phyloP scores from a whole-genome alignment of 345 rosid species.

The Gossypium bickii region DNA sequence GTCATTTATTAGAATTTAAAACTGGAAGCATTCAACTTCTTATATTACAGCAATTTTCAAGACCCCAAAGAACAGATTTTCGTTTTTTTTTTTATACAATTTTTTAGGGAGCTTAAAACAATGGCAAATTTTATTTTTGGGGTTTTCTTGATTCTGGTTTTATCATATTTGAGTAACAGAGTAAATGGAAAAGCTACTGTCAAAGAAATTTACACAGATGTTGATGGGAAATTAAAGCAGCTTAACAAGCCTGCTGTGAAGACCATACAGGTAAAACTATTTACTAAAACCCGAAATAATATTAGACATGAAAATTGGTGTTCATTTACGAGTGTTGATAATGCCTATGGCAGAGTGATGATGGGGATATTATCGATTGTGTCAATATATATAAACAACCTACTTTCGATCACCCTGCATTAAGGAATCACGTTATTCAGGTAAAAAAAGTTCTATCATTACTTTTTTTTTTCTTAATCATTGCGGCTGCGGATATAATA shows the following conservation, averaged over 20 bases:
- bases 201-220: constrained; percentile 5
- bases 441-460: constrained; percentile 4
- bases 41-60: too few species aligned
- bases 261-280: constrained; percentile 24
- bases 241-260: constrained; percentile 50
- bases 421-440: constrained; percentile 43
- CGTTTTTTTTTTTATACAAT: too few species aligned
- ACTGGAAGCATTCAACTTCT: background rate
- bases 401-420: constrained; percentile 46
- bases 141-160: constrained; percentile 8
- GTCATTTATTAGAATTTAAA: background rate
- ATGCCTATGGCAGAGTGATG: constrained; percentile 31
- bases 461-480: background rate
- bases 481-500: background rate
- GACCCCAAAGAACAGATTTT: too few species aligned
- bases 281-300: background rate
- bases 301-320: too few species aligned
- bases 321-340: background rate
- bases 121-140: background rate
- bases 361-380: constrained; percentile 54
- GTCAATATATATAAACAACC: constrained; percentile 46
- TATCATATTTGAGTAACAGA: constrained; percentile 11
- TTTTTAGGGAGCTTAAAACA: background rate
- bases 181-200: constrained; percentile 6
- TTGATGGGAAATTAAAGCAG: constrained; percentile 32